Conservation (phyloP, 306 rosid species). For the Sphenostylis stenocarpa region DNA sequence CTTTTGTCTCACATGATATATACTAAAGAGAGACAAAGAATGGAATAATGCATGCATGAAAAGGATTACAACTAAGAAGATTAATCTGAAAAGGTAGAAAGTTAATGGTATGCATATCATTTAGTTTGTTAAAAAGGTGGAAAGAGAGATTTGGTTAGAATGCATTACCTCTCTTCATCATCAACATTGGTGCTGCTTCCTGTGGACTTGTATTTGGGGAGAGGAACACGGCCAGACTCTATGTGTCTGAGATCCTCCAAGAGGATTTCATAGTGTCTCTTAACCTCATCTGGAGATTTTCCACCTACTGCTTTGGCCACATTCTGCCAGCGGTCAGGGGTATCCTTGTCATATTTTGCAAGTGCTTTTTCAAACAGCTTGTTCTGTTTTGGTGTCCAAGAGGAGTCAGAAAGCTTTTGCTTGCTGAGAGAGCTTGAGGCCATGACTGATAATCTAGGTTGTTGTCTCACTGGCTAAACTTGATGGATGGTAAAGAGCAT, state of each 20-base stretch:
- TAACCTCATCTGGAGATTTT: slow-evolving; percentile 51
- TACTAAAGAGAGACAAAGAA: neutral
- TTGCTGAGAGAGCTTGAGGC: slow-evolving; percentile 57
- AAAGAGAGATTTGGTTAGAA: neutral
- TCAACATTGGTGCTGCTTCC: slow-evolving; percentile 26
- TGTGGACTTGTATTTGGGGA: slow-evolving; percentile 51
- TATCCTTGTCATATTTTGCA: slow-evolving; percentile 59
- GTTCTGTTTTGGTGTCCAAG: slow-evolving; percentile 65
- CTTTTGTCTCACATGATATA: neutral
- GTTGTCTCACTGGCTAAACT: neutral
- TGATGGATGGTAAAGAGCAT: neutral
- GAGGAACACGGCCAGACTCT: slow-evolving; percentile 56
- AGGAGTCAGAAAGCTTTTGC: slow-evolving; percentile 37
- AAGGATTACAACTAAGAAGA: neutral
- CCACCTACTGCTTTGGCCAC: slow-evolving; percentile 58
- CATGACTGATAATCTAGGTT: slow-evolving; percentile 29
- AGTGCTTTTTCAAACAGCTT: slow-evolving; percentile 64
- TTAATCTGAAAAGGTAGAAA: neutral
- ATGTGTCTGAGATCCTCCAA: slow-evolving; percentile 58
- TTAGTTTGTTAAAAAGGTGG: neutral
- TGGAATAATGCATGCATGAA: slow-evolving; percentile 24
- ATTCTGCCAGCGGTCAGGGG: slow-evolving; percentile 65
- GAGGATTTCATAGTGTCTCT: slow-evolving; percentile 60
- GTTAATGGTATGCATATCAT: neutral
- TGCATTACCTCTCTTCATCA: slow-evolving; percentile 44